phyloP scores from a whole-genome alignment of 2,329 filamentous ascomycete genomes.

The Paecilomyces formosus region DNA sequence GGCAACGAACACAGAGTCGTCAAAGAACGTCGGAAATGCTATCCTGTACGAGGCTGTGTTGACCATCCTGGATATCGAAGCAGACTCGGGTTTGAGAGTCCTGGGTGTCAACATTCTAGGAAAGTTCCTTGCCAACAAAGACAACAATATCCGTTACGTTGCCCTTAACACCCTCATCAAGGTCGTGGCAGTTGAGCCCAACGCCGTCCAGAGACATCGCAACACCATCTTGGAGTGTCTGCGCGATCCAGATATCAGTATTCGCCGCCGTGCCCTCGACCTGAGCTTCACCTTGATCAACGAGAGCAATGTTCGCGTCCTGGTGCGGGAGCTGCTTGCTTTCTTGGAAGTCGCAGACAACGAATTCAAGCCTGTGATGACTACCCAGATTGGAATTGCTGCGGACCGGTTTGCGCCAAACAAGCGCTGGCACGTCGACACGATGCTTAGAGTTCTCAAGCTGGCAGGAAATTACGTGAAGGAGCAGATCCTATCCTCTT shows the following conservation, averaged over 20 bases:
- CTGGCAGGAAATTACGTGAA: constrained; percentile 95
- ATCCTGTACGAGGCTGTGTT: constrained; percentile 96
- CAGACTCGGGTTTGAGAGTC: constrained; percentile 87
- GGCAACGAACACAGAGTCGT: constrained; percentile 94
- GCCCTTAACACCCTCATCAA: constrained; percentile 96
- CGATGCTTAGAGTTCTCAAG: constrained; percentile 88
- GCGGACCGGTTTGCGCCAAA: constrained; percentile 94
- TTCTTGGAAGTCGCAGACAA: constrained; percentile 97
- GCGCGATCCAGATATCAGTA: constrained; percentile 95
- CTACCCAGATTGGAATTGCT: constrained; percentile 92
- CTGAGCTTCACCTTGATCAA: constrained; percentile 98
- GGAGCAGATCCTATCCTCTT: constrained; percentile 94
- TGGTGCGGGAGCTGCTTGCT: constrained; percentile 86
- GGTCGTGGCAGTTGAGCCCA: constrained; percentile 95
- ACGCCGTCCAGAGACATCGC: constrained; percentile 91
- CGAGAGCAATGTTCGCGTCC: constrained; percentile 85
- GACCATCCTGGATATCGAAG: constrained; percentile 96
- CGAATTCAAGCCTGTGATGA: constrained; percentile 98
- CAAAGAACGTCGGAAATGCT: constrained; percentile 97
- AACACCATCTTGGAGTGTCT: constrained; percentile 97
- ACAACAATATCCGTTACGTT: constrained; percentile 99
- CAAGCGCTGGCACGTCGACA: constrained; percentile 98
- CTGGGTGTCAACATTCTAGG: constrained; percentile 96
- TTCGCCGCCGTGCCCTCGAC: constrained; percentile 87
- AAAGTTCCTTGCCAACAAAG: constrained; percentile 95